These are phyloP conservation scores for Prunus mongolica DNA, from an alignment of 306 rosid genomes.

Conservation along the genomic window DNA sequence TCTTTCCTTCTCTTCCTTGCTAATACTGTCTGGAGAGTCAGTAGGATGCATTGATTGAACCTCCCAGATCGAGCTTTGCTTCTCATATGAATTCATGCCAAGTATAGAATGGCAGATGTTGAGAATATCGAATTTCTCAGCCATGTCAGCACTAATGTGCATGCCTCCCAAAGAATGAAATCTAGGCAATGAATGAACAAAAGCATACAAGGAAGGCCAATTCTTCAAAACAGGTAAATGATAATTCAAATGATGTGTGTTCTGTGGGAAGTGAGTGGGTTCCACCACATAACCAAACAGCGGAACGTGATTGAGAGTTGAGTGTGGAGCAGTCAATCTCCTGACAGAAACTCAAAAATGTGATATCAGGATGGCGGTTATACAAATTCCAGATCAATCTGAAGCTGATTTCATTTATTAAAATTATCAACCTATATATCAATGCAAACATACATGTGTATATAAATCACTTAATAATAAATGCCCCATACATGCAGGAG, in stretches of 20 bases:
- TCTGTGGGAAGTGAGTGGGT: constrained; percentile 19
- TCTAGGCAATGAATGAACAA: constrained; percentile 31
- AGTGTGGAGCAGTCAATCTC: constrained; percentile 35
- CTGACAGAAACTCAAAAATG: constrained; percentile 33
- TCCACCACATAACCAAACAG: constrained; percentile 34
- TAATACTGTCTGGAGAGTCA: constrained; percentile 20
- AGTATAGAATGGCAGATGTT: constrained; percentile 21
- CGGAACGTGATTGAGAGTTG: constrained; percentile 26
- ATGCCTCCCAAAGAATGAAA: constrained; percentile 30
- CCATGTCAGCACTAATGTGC: constrained; percentile 26
- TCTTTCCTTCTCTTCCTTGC: constrained; percentile 45
- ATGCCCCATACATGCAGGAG: background rate
- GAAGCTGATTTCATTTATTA: background rate
- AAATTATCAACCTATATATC: background rate
- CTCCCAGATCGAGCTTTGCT: constrained; percentile 18
- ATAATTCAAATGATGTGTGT: constrained; percentile 21
- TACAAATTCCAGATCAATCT: constrained; percentile 4
- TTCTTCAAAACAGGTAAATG: constrained; percentile 27
- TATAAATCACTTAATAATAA: background rate
- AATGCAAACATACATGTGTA: background rate
- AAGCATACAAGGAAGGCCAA: constrained; percentile 20
- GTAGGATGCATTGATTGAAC: constrained; percentile 7
- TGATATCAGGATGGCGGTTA: background rate
- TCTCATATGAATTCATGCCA: constrained; percentile 19
- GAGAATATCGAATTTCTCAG: constrained; percentile 20